Evolutionary conservation across 352 stramenopile genomes (phyloP).

Genomic region (Phytophthora sp.): DNA sequence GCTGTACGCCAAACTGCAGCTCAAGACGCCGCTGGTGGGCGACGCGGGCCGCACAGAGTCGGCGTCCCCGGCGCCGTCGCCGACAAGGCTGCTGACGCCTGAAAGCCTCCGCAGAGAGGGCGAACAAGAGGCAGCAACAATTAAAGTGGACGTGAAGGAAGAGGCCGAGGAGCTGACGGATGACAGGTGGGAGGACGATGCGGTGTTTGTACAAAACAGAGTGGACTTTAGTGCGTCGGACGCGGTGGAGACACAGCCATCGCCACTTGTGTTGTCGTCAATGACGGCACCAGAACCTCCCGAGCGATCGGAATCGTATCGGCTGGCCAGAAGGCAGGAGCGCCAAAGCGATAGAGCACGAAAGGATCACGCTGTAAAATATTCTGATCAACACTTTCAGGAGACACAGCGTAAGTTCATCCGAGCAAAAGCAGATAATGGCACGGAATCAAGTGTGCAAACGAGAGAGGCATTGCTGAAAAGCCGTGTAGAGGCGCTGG

Average conservation of each 20-base stretch:
- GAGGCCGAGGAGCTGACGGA: background rate
- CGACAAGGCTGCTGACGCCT: constrained; percentile 24
- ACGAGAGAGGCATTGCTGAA: constrained; percentile 38
- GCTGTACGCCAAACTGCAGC: constrained; percentile 54
- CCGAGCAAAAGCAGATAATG: background rate
- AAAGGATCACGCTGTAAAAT: constrained; percentile 4
- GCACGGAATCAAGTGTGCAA: background rate
- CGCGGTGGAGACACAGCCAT: background rate
- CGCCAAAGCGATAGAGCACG: background rate
- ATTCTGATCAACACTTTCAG: no score
- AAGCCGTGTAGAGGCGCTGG: constrained; percentile 56
- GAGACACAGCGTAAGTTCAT: background rate
- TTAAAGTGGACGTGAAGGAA: background rate
- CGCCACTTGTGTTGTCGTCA: background rate
- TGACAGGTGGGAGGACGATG: background rate
- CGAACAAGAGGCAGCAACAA: background rate
- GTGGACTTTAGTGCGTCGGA: background rate
- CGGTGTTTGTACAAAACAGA: no score
- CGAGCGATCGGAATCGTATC: background rate
- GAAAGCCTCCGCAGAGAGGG: constrained; percentile 14
- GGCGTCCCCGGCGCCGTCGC: background rate
- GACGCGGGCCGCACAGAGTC: no score
- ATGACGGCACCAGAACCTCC: background rate
- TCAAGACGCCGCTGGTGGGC: constrained; percentile 34
- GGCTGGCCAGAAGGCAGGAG: background rate